Conservation (phyloP, 2,329 filamentous ascomycete species). For the Zopfia rhizophila region DNA sequence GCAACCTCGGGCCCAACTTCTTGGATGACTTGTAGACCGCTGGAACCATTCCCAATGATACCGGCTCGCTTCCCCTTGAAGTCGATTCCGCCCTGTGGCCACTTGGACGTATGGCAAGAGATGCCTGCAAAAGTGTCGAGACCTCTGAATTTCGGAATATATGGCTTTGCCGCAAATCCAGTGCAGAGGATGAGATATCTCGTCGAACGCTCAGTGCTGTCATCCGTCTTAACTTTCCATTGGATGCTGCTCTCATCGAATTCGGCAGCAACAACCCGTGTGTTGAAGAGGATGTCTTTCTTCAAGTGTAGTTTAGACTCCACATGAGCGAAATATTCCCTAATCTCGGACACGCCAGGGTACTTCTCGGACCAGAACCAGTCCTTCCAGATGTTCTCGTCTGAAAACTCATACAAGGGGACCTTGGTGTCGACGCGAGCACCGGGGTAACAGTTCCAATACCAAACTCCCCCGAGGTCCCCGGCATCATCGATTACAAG, state of each 20-base stretch:
- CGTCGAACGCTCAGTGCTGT: slow-evolving; percentile 58
- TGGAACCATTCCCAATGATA: slow-evolving; percentile 70
- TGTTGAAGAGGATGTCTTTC: slow-evolving; percentile 65
- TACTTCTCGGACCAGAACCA: slow-evolving; percentile 66
- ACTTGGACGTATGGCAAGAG: slow-evolving; percentile 67
- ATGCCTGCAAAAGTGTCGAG: slow-evolving; percentile 66
- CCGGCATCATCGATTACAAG: slow-evolving; percentile 42
- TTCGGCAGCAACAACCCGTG: slow-evolving; percentile 59
- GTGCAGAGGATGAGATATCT: slow-evolving; percentile 61
- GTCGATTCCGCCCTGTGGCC: slow-evolving; percentile 64
- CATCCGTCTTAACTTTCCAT: slow-evolving; percentile 59
- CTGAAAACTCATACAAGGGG: slow-evolving; percentile 54
- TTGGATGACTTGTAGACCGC: slow-evolving; percentile 49
- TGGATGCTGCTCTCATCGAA: slow-evolving; percentile 57
- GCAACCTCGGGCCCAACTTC: slow-evolving; percentile 3
- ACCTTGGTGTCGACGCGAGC: slow-evolving; percentile 56
- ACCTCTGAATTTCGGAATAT: slow-evolving; percentile 66
- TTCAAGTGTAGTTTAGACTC: slow-evolving; percentile 63
- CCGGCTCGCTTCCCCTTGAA: slow-evolving; percentile 65
- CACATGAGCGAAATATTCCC: slow-evolving; percentile 66
- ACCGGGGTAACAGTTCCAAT: slow-evolving; percentile 41
- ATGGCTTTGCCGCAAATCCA: slow-evolving; percentile 66
- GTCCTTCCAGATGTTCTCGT: slow-evolving; percentile 53
- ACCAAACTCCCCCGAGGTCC: slow-evolving; percentile 49
- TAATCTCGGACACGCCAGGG: slow-evolving; percentile 60